These are phyloP conservation scores for Pleurostoma richardsiae DNA, from an alignment of 2,329 filamentous ascomycete genomes.

Conservation along the genomic window DNA sequence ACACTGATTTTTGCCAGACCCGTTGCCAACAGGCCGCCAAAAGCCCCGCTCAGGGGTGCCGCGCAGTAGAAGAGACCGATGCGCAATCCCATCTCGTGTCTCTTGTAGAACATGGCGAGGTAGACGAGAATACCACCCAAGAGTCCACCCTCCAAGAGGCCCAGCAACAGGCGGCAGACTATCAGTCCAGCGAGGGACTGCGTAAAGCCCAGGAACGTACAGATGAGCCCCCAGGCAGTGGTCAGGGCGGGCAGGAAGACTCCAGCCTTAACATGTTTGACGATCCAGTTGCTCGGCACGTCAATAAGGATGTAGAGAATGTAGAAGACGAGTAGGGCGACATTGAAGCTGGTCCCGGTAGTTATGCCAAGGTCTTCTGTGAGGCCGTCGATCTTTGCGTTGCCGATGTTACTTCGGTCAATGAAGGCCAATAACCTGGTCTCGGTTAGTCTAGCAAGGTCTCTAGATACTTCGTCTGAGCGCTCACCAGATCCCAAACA, in stretches of 20 bases:
- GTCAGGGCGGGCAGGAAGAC: constrained; percentile 63
- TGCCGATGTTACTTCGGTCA: constrained; percentile 45
- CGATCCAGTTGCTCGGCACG: constrained; percentile 57
- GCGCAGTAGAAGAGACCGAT: constrained; percentile 62
- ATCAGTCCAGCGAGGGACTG: constrained; percentile 15
- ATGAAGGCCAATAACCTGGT: constrained; percentile 46
- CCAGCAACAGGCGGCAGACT: constrained; percentile 37
- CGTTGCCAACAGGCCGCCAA: constrained; percentile 56
- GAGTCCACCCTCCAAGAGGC: constrained; percentile 51
- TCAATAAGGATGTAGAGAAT: constrained; percentile 64
- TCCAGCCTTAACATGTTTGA: constrained; percentile 59
- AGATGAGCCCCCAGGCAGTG: constrained; percentile 30
- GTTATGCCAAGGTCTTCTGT: constrained; percentile 38
- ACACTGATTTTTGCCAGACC: constrained; percentile 49
- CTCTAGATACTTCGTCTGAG: not conserved
- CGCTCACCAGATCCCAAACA: constrained; percentile 18
- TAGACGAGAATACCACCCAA: constrained; percentile 55
- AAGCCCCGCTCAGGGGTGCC: constrained; percentile 62
- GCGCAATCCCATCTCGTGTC: constrained; percentile 47
- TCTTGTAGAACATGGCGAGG: constrained; percentile 46
- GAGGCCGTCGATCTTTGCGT: constrained; percentile 42
- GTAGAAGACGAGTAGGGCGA: constrained; percentile 59
- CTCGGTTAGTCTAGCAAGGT: not conserved
- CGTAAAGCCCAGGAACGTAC: constrained; percentile 17
- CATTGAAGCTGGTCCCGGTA: constrained; percentile 52